Conservation (phyloP, 2,329 filamentous ascomycete species). For the Ploettnerulaceae sp. region DNA sequence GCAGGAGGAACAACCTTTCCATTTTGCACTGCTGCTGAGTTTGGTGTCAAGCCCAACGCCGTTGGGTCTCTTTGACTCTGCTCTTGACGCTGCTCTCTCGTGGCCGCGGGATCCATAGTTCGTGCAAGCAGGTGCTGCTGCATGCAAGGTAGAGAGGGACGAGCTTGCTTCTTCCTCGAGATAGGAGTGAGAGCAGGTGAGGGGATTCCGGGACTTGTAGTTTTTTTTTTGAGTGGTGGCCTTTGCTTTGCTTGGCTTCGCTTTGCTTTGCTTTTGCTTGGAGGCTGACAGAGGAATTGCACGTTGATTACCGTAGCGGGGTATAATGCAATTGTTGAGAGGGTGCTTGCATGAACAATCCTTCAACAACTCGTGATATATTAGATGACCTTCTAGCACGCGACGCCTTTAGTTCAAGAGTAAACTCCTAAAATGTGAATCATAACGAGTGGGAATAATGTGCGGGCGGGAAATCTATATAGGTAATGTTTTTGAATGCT, state of each 20-base stretch:
- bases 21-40: slow-evolving; percentile 25
- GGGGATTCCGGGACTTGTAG: too few relatives aligned
- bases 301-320: not conserved
- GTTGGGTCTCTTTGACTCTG: not conserved
- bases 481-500: too few relatives aligned
- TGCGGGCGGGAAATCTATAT: too few relatives aligned
- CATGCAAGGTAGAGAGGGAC: not conserved
- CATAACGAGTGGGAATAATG: too few relatives aligned
- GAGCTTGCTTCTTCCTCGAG: not conserved
- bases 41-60: too few relatives aligned
- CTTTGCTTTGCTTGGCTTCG: too few relatives aligned
- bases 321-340: slow-evolving; percentile 4
- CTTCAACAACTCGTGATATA: too few relatives aligned
- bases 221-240: too few relatives aligned
- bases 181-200: not conserved
- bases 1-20: slow-evolving; percentile 12
- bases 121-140: not conserved
- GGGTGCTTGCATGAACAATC: too few relatives aligned
- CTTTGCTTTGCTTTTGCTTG: slow-evolving; percentile 5
- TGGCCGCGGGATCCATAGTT: not conserved
- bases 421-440: too few relatives aligned
- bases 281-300: slow-evolving; percentile 1
- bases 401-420: too few relatives aligned
- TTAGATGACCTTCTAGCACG: too few relatives aligned
- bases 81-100: not conserved